Evolutionary conservation across 345 rosid genomes (phyloP), one percentile per base, ranked within the genome.

Genomic region (Bruguiera gymnorhiza): DNA sequence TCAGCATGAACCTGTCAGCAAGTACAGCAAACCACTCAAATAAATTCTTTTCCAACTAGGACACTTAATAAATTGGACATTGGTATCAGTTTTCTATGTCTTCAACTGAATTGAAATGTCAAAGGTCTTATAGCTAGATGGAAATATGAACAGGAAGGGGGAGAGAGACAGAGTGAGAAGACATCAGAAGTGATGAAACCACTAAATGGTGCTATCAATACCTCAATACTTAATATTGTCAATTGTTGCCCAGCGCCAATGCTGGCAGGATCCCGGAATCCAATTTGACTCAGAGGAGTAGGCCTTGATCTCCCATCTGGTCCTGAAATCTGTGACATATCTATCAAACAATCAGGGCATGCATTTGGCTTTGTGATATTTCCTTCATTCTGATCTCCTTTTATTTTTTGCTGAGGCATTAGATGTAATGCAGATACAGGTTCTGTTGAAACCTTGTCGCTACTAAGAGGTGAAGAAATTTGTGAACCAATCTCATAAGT

Each of bases 181-280:
- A 46, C 39, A 39, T 55, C 16, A 58, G 9, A 54, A 37, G 56
- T 43, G 70, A 60, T 58, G 27, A 60, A 66, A 58, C 11, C 58
- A 51, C 7, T 3, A 26, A 3, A 15, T 9, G 7, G 34, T 46
- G 66, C 58, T 75, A 65, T 18, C 24, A 54, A 63, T 83, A 94
- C 98, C 98, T 94, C 98, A 66, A 94, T 73, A 73, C 98, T 94
- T 74, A 89, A 76, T 75, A 91, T 69, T 60, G 97, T 89, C 60
- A 94, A 86, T 70, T 94, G 98, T 76, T 91, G 96, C 70, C 98
- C 98, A 67, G 86, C 96, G 69, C 98, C 97, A 80, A 84, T 74
- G 80, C 96, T 91, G 18, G 97, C 97, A 78, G 97, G 95, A 87
- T 94, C 98, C 75, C 88, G 89, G 72, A 89, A 94, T 61, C 98